Evolutionary conservation across 345 rosid species (phyloP).

Genomic region (Eucalyptus camaldulensis): DNA sequence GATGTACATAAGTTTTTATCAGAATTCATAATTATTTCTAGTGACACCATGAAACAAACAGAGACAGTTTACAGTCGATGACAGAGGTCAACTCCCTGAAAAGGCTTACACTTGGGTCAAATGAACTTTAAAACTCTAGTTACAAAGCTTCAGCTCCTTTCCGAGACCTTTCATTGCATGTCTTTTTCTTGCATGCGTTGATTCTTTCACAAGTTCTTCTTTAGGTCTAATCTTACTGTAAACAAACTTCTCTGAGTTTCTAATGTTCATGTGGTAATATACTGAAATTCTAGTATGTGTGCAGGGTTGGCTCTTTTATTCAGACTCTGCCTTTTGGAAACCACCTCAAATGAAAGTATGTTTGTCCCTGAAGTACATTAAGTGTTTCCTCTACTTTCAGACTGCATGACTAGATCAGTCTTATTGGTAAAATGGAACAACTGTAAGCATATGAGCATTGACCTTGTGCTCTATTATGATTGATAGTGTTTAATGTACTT

Average conservation of each 20-base stretch:
- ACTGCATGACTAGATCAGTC: background rate
- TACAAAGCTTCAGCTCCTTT: background rate
- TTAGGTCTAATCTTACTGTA: background rate
- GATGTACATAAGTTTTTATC: background rate
- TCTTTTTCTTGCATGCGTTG: background rate
- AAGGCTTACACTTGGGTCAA: background rate
- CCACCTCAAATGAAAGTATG: conserved; percentile 88
- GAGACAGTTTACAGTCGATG: background rate
- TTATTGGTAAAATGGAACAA: background rate
- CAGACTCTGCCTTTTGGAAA: conserved; percentile 75
- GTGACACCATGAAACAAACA: background rate
- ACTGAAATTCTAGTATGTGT: background rate
- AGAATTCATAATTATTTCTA: background rate
- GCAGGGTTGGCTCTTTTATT: conserved; percentile 97
- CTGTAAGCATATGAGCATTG: background rate
- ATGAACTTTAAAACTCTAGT: background rate
- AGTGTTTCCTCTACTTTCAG: background rate
- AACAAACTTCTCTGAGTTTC: background rate
- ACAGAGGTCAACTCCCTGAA: background rate
- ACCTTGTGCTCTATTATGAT: background rate
- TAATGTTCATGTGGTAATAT: background rate
- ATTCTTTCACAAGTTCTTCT: background rate
- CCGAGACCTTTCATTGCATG: background rate
- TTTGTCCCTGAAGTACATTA: background rate
- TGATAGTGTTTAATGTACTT: background rate